These are phyloP conservation scores for Penicillium paneum DNA, from an alignment of 2,329 filamentous ascomycete species.

Conservation along the genomic window DNA sequence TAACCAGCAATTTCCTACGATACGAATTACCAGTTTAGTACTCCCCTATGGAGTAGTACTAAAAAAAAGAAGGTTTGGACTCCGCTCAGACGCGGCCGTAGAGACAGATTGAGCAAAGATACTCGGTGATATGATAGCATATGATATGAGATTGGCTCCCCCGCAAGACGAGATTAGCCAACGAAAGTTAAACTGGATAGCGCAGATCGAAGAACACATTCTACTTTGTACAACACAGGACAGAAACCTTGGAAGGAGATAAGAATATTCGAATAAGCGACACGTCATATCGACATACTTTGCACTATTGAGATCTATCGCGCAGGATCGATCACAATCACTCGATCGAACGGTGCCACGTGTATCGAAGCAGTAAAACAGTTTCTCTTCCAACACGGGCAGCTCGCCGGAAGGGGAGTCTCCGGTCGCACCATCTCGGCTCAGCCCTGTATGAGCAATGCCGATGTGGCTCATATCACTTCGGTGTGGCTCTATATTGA, in stretches of 20 bases:
- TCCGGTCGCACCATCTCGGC: not conserved
- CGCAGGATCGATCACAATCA: not conserved
- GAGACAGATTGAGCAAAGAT: conserved; percentile 5
- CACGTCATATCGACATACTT: not conserved
- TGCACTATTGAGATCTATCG: conserved; percentile 5
- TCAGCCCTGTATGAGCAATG: conserved; percentile 7
- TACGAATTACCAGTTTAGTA: not conserved
- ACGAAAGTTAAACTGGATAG: conserved; percentile 3
- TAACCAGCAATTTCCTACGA: not conserved
- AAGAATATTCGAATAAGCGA: conserved; percentile 2
- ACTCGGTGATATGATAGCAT: not conserved
- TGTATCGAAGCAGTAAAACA: not conserved
- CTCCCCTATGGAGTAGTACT: too few species aligned
- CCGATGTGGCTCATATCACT: not conserved
- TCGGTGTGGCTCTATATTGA: not conserved
- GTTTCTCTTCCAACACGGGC: not conserved
- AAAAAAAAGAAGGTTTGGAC: not conserved
- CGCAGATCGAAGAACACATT: conserved; percentile 1
- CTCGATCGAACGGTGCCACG: conserved; percentile 5
- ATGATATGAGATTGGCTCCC: conserved; percentile 1
- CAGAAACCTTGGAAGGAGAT: not conserved
- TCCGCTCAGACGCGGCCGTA: not conserved
- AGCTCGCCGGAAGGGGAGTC: not conserved
- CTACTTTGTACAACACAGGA: not conserved
- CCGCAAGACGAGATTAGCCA: not conserved